Percentiles rank a stretch among this genome's conserved stretches.
phyloP scores from a whole-genome alignment of 1,284 basidiomycete species.

The Athelia sp. region DNA sequence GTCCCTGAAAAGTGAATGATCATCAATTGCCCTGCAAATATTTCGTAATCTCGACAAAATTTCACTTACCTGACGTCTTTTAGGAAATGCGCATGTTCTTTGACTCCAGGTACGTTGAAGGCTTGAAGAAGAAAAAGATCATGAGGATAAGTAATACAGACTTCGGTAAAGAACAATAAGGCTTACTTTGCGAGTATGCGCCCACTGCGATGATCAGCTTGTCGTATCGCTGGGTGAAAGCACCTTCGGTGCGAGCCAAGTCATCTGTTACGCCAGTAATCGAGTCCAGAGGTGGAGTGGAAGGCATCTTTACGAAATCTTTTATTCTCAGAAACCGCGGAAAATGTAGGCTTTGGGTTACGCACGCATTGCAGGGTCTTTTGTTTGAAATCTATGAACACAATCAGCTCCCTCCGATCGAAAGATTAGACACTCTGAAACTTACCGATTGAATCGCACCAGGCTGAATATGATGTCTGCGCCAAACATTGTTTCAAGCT shows the following conservation, averaged over 20 bases:
- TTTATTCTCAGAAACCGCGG: conserved; percentile 2
- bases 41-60: too few relatives aligned
- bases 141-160: neutral
- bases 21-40: too few relatives aligned
- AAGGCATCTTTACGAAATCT: conserved; percentile 42
- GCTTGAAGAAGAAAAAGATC: conserved; percentile 31
- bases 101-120: conserved; percentile 63
- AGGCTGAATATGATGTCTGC: conserved; percentile 63
- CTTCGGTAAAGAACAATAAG: conserved; percentile 13
- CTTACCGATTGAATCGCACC: conserved; percentile 64
- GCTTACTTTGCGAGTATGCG: conserved; percentile 75
- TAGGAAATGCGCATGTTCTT: conserved; percentile 76
- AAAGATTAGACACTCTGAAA: too few relatives aligned
- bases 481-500: too few relatives aligned
- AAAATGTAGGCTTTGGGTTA: conserved; percentile 8
- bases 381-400: conserved; percentile 50
- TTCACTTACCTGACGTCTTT: conserved; percentile 67
- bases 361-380: conserved; percentile 58
- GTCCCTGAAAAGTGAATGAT: conserved; percentile 49
- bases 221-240: conserved; percentile 64
- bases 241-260: conserved; percentile 4
- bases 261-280: conserved; percentile 14
- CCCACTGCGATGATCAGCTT: conserved; percentile 84
- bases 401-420: too few relatives aligned
- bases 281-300: conserved; percentile 37